These are phyloP conservation scores for Dissoconium aciculare DNA, from an alignment of 2,329 filamentous ascomycete species.

Conservation along the genomic window DNA sequence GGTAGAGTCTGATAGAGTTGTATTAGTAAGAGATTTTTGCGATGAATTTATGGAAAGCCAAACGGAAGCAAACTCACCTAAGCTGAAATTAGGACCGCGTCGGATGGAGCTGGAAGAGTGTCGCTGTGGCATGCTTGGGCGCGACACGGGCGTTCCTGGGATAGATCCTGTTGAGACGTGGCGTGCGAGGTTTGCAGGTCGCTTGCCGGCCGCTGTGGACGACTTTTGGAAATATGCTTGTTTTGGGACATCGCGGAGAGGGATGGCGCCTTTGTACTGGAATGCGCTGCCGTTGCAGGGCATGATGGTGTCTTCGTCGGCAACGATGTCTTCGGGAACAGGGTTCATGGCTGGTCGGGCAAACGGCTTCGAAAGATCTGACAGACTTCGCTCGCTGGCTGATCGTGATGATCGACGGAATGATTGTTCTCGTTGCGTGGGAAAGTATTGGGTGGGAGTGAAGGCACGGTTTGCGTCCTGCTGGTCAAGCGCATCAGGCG, in stretches of 20 bases:
- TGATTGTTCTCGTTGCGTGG: constrained; percentile 1
- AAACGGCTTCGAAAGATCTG: constrained; percentile 13
- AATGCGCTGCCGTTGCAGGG: constrained; percentile 10
- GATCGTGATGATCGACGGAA: constrained; percentile 5
- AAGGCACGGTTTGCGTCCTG: not conserved
- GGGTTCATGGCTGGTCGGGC: constrained; percentile 14
- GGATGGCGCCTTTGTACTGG: constrained; percentile 18
- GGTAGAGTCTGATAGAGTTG: not conserved
- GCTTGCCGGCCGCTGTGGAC: not conserved
- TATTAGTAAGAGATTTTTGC: not conserved
- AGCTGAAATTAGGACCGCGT: too few relatives aligned
- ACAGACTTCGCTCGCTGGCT: constrained; percentile 13
- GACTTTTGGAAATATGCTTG: not conserved
- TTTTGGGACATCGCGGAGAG: constrained; percentile 7
- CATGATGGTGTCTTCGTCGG: constrained; percentile 7
- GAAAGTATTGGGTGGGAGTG: not conserved
- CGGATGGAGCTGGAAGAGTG: not conserved
- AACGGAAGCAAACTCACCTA: not conserved
- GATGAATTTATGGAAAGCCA: not conserved
- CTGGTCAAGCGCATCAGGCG: too few relatives aligned
- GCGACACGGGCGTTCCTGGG: not conserved
- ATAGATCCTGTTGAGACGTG: not conserved
- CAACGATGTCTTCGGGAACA: constrained; percentile 15
- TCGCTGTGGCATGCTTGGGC: not conserved
- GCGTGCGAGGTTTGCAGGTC: not conserved